A percentile compares a stretch with the other conserved stretches of the same genome.
phyloP scores from a whole-genome alignment of 495 filamentous ascomycete species.

The Penicillium roqueforti region DNA sequence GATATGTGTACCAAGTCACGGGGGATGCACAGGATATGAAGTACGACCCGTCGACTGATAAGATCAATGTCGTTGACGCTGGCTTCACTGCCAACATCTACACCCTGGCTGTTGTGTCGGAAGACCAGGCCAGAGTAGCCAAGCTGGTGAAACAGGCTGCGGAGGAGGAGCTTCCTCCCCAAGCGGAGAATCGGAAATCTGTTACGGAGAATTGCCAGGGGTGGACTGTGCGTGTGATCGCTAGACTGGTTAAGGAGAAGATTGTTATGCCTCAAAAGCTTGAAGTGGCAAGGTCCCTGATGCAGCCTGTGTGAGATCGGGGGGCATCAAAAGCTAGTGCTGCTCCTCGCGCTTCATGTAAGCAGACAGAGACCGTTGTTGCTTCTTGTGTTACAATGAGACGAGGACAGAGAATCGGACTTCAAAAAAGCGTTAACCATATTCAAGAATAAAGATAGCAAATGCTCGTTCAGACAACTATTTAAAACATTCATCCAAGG shows the following conservation, averaged over 20 bases:
- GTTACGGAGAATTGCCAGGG: constrained; percentile 27
- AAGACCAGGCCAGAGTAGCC: constrained; percentile 9
- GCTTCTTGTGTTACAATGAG: background rate
- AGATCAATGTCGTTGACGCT: constrained; percentile 2
- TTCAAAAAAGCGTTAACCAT: constrained; percentile 10
- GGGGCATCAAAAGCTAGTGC: background rate
- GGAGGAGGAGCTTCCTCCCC: constrained; percentile 14
- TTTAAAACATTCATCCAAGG: constrained; percentile 17
- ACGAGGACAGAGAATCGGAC: background rate
- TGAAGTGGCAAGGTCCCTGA: constrained; percentile 18
- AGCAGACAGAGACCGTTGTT: background rate
- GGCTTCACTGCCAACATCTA: constrained; percentile 7
- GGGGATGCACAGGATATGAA: constrained; percentile 23
- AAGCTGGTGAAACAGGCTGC: constrained; percentile 11
- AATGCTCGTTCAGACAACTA: constrained; percentile 18
- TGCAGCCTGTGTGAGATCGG: constrained; percentile 10
- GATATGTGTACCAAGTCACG: constrained; percentile 17
- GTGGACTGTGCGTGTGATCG: constrained; percentile 20
- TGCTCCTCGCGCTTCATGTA: background rate
- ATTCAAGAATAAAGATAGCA: constrained; percentile 19
- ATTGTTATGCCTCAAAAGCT: constrained; percentile 18
- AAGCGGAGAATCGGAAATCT: constrained; percentile 10
- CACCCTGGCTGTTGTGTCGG: constrained; percentile 9
- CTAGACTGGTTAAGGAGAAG: constrained; percentile 14
- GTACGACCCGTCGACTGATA: constrained; percentile 16